Evolutionary conservation across 2,329 filamentous ascomycete species (phyloP).

Genomic region (Setomelanomma holmii): DNA sequence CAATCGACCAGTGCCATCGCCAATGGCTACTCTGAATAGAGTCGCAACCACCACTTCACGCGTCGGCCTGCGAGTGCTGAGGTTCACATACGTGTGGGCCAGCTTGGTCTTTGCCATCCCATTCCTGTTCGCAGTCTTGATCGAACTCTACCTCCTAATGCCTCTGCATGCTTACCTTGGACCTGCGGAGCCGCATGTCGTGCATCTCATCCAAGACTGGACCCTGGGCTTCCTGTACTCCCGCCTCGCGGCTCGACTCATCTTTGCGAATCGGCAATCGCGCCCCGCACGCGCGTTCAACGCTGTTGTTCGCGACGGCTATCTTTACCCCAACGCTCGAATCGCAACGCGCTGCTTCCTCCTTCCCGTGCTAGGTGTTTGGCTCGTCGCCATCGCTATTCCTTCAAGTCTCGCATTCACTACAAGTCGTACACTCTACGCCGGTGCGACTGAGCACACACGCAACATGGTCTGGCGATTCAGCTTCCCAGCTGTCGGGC

Average conservation of each 20-base stretch:
- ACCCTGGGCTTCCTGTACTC: conserved; percentile 90
- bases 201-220: conserved; percentile 93
- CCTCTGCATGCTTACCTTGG: conserved; percentile 78
- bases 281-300: conserved; percentile 77
- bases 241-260: conserved; percentile 75
- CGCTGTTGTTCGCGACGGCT: conserved; percentile 73
- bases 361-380: conserved; percentile 73
- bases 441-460: conserved; percentile 54
- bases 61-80: conserved; percentile 48
- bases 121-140: conserved; percentile 76
- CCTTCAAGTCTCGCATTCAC: conserved; percentile 68
- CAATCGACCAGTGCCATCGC: conserved; percentile 32
- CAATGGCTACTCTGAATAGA: conserved; percentile 39
- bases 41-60: conserved; percentile 35
- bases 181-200: conserved; percentile 66
- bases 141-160: conserved; percentile 88
- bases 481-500: conserved; percentile 73
- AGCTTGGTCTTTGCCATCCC: conserved; percentile 82
- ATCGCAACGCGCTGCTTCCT: conserved; percentile 87
- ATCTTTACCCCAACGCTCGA: conserved; percentile 76
- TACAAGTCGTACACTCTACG: conserved; percentile 53
- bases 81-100: conserved; percentile 75
- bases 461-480: conserved; percentile 66
- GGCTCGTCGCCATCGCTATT: conserved; percentile 65
- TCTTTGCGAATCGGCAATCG: conserved; percentile 72